A percentile compares a stretch with the other conserved stretches of the same genome.
Evolutionary conservation across 2,329 filamentous ascomycete genomes (phyloP).

Genomic region (Fusarium subglutinans): DNA sequence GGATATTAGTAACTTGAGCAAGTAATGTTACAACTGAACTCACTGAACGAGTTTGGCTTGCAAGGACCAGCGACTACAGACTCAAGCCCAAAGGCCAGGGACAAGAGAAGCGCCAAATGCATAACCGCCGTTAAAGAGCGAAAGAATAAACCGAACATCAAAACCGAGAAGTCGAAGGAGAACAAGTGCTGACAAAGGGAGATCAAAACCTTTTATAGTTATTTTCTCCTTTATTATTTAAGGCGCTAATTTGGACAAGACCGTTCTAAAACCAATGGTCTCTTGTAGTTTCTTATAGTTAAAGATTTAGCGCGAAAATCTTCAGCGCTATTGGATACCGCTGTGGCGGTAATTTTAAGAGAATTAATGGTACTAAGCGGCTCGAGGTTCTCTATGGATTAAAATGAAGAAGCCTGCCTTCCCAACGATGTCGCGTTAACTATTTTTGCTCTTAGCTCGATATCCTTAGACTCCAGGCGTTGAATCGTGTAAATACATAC

Average conservation of each 20-base stretch:
- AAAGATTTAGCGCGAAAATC: background rate
- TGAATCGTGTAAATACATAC: background rate
- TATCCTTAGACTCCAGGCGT: fast-evolving
- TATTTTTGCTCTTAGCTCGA: background rate
- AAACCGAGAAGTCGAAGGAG: too few relatives aligned
- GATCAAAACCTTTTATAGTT: background rate
- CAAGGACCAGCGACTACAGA: background rate
- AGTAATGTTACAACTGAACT: background rate
- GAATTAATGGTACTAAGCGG: fast-evolving
- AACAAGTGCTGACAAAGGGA: background rate
- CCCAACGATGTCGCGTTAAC: background rate
- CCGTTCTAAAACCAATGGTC: background rate
- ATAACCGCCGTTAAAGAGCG: background rate
- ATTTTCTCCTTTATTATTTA: background rate
- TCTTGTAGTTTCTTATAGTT: background rate
- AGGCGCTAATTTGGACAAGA: background rate
- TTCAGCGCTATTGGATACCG: background rate
- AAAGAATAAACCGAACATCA: background rate
- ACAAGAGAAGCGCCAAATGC: background rate
- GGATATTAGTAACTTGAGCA: background rate
- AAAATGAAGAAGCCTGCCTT: fast-evolving
- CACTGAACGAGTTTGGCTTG: background rate
- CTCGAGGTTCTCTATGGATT: background rate
- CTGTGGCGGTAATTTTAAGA: background rate
- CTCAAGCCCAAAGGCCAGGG: background rate